A percentile compares a stretch with the other conserved stretches of the same genome.
Conservation (phyloP, 306 rosid species). For the Heteromeles arbutifolia region DNA sequence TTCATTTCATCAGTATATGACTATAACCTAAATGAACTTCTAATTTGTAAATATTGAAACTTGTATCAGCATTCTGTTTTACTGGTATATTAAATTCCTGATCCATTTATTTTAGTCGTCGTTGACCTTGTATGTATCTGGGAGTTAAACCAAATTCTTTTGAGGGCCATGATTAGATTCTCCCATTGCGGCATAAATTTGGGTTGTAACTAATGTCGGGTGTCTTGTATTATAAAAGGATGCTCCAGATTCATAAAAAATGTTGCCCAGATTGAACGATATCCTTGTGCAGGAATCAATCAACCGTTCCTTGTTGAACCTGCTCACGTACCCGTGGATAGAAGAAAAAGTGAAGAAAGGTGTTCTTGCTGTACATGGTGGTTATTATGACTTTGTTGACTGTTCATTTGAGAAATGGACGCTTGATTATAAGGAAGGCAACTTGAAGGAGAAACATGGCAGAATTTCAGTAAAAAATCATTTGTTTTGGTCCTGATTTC, state of each 20-base stretch:
- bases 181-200: not conserved
- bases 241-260: not conserved
- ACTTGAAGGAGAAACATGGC: constrained; percentile 32
- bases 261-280: not conserved
- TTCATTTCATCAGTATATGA: not conserved
- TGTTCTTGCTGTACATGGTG: constrained; percentile 68
- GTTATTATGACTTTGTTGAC: constrained; percentile 79
- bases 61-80: not conserved
- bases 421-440: constrained; percentile 58
- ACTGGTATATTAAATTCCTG: not conserved
- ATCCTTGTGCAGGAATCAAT: constrained; percentile 60
- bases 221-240: not conserved
- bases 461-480: constrained; percentile 48
- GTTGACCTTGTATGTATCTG: not conserved
- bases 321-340: constrained; percentile 93
- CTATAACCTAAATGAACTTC: not conserved
- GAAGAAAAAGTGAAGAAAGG: constrained; percentile 72
- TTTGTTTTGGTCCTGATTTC: constrained; percentile 55
- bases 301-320: constrained; percentile 62
- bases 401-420: constrained; percentile 99
- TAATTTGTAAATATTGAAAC: not conserved
- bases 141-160: not conserved
- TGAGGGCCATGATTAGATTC: not conserved
- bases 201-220: not conserved
- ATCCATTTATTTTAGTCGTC: not conserved